These are phyloP conservation scores for Candolleomyces aberdarensis DNA, from an alignment of 768 basidiomycete genomes.

Conservation along the genomic window DNA sequence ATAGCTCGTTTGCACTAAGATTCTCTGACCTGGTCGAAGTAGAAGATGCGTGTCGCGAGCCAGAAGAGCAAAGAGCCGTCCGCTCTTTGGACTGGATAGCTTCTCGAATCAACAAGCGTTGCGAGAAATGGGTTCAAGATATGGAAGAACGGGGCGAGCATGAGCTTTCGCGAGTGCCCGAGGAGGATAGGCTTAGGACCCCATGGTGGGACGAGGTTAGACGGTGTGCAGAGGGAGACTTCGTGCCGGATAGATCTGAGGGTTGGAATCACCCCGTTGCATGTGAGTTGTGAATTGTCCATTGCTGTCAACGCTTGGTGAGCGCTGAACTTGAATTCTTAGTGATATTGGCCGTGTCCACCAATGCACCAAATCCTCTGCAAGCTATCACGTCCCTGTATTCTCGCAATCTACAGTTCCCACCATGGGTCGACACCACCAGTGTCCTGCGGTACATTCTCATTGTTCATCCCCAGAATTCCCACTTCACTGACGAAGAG, in stretches of 20 bases:
- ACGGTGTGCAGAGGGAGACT: conserved; percentile 74
- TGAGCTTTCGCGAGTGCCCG: conserved; percentile 23
- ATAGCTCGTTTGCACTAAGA: conserved; percentile 68
- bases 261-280: conserved; percentile 89
- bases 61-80: conserved; percentile 74
- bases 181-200: conserved; percentile 42
- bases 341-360: conserved; percentile 85
- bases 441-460: conserved; percentile 64
- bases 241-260: conserved; percentile 66
- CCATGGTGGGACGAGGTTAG: conserved; percentile 90
- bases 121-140: conserved; percentile 70
- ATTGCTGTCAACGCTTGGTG: background rate
- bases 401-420: conserved; percentile 62
- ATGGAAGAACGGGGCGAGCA: conserved; percentile 41
- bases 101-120: conserved; percentile 60
- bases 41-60: conserved; percentile 72
- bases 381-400: conserved; percentile 78
- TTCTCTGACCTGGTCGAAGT: conserved; percentile 76
- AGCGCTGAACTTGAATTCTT: conserved; percentile 7
- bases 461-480: conserved; percentile 71
- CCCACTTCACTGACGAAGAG: conserved; percentile 76
- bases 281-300: conserved; percentile 43
- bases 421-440: conserved; percentile 77
- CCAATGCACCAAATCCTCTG: conserved; percentile 75
- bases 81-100: conserved; percentile 88